Base-by-base conservation (phyloP, 2,329 filamentous ascomycete species). In the Fusarium lateritium region DNA sequence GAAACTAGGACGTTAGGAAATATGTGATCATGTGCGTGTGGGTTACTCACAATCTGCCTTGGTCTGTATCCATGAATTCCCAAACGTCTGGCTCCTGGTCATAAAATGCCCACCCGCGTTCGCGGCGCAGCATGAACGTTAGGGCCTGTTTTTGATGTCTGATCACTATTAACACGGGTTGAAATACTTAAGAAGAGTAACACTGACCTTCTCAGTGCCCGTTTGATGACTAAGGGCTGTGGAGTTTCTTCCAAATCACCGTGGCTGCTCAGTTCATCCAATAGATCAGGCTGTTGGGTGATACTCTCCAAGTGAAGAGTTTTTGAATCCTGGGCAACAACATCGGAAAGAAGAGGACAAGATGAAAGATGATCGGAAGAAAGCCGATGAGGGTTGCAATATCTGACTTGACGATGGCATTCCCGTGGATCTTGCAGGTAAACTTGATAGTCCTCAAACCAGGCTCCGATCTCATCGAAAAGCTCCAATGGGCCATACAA, bases 111-210 rank as follows among this genome's bases (percentile, higher is more conserved):
- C 81, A 82, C 0, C 80, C 80, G 0, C 51, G 53, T 49, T 84
- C 82, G 17, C 81, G 72, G 3, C 67, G 70, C 0, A 77, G 52
- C 80, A 84, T 81, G 49, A 84, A 84, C 0, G 78, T 79, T 2
- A 84, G 67, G 1, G 82, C 82, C 49, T 83, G 79, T 39, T 78
- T 80, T 43, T 84, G 83, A 50, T 84, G 81, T 7, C 82, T 83
- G 40, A 7, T 22, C 6, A 5, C 9, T 6, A 24, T 67, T 7
- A 67, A 17, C 17, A 3, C 3, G 9, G 34, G 7, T 2, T 3
- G 3, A 21, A 6, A 11, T 0, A 22, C 0, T 15, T 10, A 24
- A 8, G 7, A 14, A 3, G 4, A 14, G 19, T 8, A 3, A 13
- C 2, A 8, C 13, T 11, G 17, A 74, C 78, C 53, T 77, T 60